Conservation (phyloP, 2,329 filamentous ascomycete species). For the Fusarium foetens region DNA sequence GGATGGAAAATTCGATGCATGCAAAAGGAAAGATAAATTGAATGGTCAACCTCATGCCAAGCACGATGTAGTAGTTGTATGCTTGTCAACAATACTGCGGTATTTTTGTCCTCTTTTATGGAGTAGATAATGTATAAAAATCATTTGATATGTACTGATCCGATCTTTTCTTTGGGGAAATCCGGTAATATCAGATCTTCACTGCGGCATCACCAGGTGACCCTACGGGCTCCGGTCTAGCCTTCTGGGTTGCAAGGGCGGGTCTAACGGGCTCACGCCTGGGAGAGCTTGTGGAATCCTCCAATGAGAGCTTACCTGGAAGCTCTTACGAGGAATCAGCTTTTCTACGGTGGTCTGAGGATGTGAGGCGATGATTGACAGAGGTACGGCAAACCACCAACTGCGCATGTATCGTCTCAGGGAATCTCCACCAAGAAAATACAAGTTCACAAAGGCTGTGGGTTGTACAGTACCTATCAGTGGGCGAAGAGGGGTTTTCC, state of each 20-base stretch:
- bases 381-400: constrained; percentile 18
- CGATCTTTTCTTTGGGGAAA: background rate
- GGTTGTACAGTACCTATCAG: constrained; percentile 14
- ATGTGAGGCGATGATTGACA: constrained; percentile 5
- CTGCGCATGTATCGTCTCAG: constrained; percentile 13
- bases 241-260: constrained; percentile 20
- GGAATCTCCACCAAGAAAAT: constrained; percentile 1
- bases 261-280: constrained; percentile 27
- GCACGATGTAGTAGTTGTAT: background rate
- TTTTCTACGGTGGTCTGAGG: constrained; percentile 33
- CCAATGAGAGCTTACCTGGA: constrained; percentile 27
- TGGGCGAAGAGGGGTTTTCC: constrained; percentile 15
- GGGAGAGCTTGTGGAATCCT: constrained; percentile 20
- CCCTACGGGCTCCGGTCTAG: background rate
- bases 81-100: background rate
- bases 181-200: background rate
- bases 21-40: background rate
- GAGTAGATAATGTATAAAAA: background rate
- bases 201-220: constrained; percentile 9
- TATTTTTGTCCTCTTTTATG: background rate
- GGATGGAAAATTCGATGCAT: background rate
- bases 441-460: constrained; percentile 16
- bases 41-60: background rate
- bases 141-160: background rate
- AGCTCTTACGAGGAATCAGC: constrained; percentile 22